Evolutionary conservation across 179 eudicot species (phyloP).

Genomic region (Silene noctiflora): DNA sequence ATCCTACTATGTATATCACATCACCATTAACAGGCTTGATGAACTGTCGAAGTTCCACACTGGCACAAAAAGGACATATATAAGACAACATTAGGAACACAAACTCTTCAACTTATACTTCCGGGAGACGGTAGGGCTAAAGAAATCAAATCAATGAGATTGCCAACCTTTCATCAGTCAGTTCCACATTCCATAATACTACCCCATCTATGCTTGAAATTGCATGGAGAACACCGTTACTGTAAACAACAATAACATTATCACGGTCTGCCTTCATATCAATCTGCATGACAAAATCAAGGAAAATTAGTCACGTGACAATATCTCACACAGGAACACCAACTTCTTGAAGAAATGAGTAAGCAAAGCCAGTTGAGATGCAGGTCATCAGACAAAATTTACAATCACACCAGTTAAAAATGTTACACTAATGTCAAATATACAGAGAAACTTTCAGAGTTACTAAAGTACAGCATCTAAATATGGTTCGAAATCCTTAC

Average conservation of each 20-base stretch:
- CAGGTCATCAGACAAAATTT: not conserved
- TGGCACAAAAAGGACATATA: constrained; percentile 43
- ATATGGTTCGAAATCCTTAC: not conserved
- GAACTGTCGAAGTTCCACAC: constrained; percentile 64
- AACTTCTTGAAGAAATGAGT: not conserved
- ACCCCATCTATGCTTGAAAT: constrained; percentile 93
- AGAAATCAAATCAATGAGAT: constrained; percentile 22
- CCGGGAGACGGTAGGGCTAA: not conserved
- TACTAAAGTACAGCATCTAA: constrained; percentile 9
- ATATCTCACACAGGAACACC: constrained; percentile 13
- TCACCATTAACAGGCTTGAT: constrained; percentile 59
- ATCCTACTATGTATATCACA: constrained; percentile 60
- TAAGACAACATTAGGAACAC: not conserved
- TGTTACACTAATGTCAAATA: constrained; percentile 3
- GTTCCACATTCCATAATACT: constrained; percentile 68
- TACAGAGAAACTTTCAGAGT: not conserved
- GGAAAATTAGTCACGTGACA: not conserved
- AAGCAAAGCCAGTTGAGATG: not conserved
- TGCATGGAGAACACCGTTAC: constrained; percentile 74
- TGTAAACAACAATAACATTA: constrained; percentile 58
- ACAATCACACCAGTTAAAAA: constrained; percentile 1
- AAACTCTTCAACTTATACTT: not conserved
- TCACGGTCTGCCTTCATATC: constrained; percentile 70
- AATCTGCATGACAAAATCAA: constrained; percentile 41
- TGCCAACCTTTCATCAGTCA: constrained; percentile 60